Conservation (phyloP, 176 grass and related monocot species). For the Avena sativa region DNA sequence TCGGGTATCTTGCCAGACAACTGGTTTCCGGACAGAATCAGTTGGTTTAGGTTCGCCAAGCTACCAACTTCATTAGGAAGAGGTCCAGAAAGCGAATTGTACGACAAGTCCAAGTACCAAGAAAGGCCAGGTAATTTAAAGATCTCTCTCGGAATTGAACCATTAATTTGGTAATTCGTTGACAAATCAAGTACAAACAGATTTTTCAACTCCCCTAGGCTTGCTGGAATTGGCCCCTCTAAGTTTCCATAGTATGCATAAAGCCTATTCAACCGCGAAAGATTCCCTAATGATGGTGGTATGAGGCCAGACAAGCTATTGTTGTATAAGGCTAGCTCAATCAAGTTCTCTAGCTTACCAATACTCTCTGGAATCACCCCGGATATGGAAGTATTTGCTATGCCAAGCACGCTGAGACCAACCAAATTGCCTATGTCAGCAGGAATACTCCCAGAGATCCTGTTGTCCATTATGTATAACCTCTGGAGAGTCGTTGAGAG, state of each 20-base stretch:
- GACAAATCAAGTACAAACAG: slow-evolving; percentile 14
- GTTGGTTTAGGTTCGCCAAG: slow-evolving; percentile 4
- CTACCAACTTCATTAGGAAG: slow-evolving; percentile 3
- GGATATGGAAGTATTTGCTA: slow-evolving; percentile 1
- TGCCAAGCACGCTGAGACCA: not conserved
- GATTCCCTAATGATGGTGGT: not conserved
- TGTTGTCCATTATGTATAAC: not conserved
- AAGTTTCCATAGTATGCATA: slow-evolving; percentile 3
- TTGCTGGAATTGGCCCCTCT: slow-evolving; percentile 1
- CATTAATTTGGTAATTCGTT: not conserved
- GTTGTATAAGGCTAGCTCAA: not conserved
- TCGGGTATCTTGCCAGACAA: slow-evolving; percentile 28
- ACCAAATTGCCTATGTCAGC: not conserved
- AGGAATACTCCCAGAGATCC: not conserved
- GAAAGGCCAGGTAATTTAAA: not conserved
- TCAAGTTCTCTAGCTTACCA: slow-evolving; percentile 22
- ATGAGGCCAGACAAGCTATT: slow-evolving; percentile 23
- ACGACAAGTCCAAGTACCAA: slow-evolving; percentile 19
- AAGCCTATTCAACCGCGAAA: not conserved
- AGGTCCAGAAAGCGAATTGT: slow-evolving; percentile 12
- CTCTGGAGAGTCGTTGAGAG: not conserved
- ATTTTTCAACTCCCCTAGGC: not conserved
- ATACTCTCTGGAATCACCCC: slow-evolving; percentile 14
- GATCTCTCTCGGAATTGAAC: not conserved
- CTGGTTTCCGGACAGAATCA: slow-evolving; percentile 18